These are phyloP conservation scores for Alternaria postmessia DNA, from an alignment of 2,329 filamentous ascomycete species.

Conservation along the genomic window DNA sequence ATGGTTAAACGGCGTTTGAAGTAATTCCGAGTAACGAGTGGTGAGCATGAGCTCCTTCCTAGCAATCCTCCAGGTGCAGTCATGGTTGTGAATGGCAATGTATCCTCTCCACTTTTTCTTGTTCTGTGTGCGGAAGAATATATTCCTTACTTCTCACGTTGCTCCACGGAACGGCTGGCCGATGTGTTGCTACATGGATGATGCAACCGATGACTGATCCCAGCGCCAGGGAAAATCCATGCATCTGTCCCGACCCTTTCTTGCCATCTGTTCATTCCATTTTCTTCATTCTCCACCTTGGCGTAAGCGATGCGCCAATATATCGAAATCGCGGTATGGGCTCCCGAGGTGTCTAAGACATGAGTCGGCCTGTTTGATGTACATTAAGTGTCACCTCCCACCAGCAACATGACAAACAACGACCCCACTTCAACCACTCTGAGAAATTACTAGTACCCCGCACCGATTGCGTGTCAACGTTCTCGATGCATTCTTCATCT, in stretches of 20 bases:
- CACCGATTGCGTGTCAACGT: background rate
- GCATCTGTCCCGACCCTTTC: background rate
- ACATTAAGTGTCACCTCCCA: background rate
- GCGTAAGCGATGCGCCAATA: background rate
- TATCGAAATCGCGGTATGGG: background rate
- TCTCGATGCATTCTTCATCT: background rate
- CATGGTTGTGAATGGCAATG: background rate
- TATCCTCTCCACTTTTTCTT: background rate
- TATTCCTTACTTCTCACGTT: background rate
- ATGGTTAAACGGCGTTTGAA: background rate
- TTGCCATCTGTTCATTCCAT: background rate
- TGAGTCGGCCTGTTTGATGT: slow-evolving; percentile 6
- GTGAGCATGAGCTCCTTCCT: background rate
- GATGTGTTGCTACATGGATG: background rate
- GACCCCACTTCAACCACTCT: background rate
- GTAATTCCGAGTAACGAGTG: background rate
- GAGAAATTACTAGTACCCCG: background rate
- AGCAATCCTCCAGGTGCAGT: background rate
- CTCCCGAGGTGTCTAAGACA: background rate
- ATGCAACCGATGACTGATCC: background rate
- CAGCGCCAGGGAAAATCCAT: background rate
- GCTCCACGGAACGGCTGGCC: background rate
- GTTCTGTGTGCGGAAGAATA: background rate
- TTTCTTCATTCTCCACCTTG: background rate
- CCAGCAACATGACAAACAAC: background rate